Conservation (phyloP, 2,329 filamentous ascomycete species). For the Epichloe sibirici region DNA sequence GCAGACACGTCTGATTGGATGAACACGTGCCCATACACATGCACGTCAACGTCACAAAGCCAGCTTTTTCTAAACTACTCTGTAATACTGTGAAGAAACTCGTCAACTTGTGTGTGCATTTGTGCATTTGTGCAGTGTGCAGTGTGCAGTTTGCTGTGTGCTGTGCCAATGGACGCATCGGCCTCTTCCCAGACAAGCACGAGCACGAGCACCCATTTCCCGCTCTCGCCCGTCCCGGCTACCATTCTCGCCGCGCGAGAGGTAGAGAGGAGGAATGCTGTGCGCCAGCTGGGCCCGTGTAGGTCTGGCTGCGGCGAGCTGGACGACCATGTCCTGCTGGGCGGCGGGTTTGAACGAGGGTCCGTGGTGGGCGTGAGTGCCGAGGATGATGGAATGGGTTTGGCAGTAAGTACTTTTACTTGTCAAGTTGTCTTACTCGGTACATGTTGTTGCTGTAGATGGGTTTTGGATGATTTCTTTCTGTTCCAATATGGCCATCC, state of each 20-base stretch:
- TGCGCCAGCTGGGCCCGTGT: constrained; percentile 19
- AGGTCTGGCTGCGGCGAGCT: constrained; percentile 35
- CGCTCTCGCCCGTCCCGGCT: constrained; percentile 32
- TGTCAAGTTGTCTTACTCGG: too few species aligned
- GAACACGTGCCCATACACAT: background rate
- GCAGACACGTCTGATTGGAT: background rate
- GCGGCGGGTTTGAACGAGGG: constrained; percentile 39
- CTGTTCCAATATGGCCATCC: too few species aligned
- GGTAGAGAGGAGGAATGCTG: constrained; percentile 20
- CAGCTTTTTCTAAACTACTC: too few species aligned
- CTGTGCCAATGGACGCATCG: background rate
- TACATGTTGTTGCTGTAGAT: too few species aligned
- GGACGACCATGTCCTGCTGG: constrained; percentile 33
- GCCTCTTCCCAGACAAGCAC: constrained; percentile 27
- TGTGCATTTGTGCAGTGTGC: background rate
- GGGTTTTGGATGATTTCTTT: background rate
- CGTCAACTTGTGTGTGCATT: background rate
- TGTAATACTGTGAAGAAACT: too few species aligned
- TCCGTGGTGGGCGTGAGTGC: constrained; percentile 41
- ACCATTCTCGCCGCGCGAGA: constrained; percentile 29
- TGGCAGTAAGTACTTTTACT: constrained; percentile 23
- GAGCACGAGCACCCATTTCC: constrained; percentile 24
- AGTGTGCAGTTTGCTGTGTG: too few species aligned
- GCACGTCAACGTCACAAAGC: too few species aligned
- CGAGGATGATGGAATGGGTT: constrained; percentile 36